phyloP scores from a whole-genome alignment of 2,329 filamentous ascomycete genomes.

The Catunica adiposa region DNA sequence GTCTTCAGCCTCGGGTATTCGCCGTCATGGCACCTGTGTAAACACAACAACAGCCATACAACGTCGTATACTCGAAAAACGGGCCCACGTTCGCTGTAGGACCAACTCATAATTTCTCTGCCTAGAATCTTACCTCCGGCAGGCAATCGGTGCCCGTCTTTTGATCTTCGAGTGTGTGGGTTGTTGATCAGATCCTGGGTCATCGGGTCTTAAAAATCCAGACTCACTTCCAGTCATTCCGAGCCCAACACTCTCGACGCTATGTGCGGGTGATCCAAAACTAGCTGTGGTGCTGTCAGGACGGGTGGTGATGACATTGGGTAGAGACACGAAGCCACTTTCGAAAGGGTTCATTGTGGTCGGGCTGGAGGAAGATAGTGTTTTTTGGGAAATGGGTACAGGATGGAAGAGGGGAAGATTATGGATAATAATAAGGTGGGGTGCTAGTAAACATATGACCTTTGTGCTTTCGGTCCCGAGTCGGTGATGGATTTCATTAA shows the following conservation, averaged over 20 bases:
- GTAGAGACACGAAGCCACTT: background rate
- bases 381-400: background rate
- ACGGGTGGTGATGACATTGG: background rate
- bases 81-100: too few relatives aligned
- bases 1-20: background rate
- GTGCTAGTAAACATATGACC: too few relatives aligned
- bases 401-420: background rate
- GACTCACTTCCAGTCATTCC: conserved; percentile 1
- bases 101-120: too few relatives aligned
- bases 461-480: too few relatives aligned
- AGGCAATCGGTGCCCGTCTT: conserved; percentile 35
- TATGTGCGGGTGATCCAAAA: conserved; percentile 5
- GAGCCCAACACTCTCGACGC: background rate
- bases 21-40: too few relatives aligned
- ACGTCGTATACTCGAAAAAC: conserved; percentile 7
- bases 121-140: conserved; percentile 36
- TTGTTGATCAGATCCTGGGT: background rate
- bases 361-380: background rate
- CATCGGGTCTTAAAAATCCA: background rate
- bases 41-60: too few relatives aligned
- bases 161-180: conserved; percentile 22
- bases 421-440: background rate
- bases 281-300: background rate
- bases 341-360: background rate
- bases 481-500: too few relatives aligned